These are phyloP conservation scores for Beta macrorhiza DNA, from an alignment of 179 eudicot genomes.

Conservation along the genomic window DNA sequence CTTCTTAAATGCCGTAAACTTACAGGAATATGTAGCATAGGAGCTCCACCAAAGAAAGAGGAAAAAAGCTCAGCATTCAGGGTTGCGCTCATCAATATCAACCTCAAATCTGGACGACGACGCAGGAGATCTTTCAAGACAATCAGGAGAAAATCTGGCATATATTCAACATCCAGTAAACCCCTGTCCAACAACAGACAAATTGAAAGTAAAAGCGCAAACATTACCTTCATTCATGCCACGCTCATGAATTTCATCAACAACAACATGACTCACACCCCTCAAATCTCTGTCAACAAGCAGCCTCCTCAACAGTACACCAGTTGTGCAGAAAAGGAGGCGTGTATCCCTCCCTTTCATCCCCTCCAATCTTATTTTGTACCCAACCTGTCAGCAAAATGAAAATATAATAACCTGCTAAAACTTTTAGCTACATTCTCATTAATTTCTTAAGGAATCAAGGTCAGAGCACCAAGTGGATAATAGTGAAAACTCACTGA, in stretches of 20 bases:
- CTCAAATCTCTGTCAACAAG: constrained; percentile 64
- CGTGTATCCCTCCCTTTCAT: constrained; percentile 81
- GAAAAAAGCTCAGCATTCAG: constrained; percentile 78
- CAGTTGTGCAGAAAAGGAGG: constrained; percentile 81
- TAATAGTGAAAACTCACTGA: constrained; percentile 49
- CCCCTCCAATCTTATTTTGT: constrained; percentile 86
- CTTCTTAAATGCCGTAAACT: constrained; percentile 25
- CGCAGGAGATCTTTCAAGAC: constrained; percentile 76
- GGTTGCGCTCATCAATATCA: constrained; percentile 88
- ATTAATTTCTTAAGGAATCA: neutral
- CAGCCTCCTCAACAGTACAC: constrained; percentile 70
- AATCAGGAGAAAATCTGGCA: constrained; percentile 77
- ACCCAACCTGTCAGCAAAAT: constrained; percentile 55
- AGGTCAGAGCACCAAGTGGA: constrained; percentile 6
- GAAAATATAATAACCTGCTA: constrained; percentile 8
- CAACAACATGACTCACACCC: constrained; percentile 73
- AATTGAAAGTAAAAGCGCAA: neutral
- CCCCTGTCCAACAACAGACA: neutral
- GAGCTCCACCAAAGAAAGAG: constrained; percentile 74
- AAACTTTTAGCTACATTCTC: constrained; percentile 11
- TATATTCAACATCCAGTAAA: neutral
- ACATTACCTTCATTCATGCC: constrained; percentile 89
- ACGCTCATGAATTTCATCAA: constrained; percentile 89
- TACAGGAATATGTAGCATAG: constrained; percentile 63
- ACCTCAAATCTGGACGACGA: constrained; percentile 63